Evolutionary conservation across 441 rosid genomes (phyloP).

Genomic region (Gossypium laxum): DNA sequence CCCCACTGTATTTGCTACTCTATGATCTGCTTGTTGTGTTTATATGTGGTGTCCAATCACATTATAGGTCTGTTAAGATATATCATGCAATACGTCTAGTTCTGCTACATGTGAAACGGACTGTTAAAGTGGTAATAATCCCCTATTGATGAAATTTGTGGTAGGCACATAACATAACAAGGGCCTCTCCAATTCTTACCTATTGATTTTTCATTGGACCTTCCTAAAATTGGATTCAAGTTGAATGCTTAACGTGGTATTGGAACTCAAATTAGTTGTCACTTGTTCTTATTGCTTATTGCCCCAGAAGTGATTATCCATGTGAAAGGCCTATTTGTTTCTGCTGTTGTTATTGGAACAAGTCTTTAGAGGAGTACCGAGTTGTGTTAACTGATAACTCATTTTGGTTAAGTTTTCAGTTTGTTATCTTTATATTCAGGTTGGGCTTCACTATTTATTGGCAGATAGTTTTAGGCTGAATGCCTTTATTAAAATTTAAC

Average conservation of each 20-base stretch:
- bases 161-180: background rate
- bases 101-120: background rate
- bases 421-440: background rate
- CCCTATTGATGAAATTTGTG: background rate
- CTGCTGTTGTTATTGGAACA: background rate
- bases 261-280: background rate
- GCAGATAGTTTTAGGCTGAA: background rate
- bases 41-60: background rate
- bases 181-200: background rate
- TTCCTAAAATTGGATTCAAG: background rate
- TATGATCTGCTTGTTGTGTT: background rate
- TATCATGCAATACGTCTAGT: background rate
- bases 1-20: background rate
- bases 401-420: background rate
- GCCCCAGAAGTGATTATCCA: background rate
- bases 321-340: background rate
- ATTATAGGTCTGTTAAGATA: background rate
- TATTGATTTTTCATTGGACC: background rate
- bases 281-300: background rate
- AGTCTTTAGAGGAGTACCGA: background rate
- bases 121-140: background rate
- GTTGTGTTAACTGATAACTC: background rate
- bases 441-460: background rate
- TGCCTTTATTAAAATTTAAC: background rate
- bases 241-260: background rate